phyloP scores from a whole-genome alignment of 164 flowering plant genomes.

The Tinospora cordifolia region DNA sequence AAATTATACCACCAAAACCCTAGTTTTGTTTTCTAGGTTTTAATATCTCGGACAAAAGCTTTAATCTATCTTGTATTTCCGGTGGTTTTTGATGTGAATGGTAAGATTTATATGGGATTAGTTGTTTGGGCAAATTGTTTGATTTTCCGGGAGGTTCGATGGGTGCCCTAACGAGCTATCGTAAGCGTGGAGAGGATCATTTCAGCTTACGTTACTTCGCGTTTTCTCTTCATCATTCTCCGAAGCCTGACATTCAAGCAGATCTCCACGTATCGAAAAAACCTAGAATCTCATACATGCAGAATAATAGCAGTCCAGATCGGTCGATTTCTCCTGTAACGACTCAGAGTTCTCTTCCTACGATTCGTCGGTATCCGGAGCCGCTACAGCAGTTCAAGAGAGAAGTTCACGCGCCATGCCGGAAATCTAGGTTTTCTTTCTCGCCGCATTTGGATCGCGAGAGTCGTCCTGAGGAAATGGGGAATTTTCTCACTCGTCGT shows the following conservation, averaged over 20 bases:
- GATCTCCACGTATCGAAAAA: constrained; percentile 18
- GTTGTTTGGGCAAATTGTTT: neutral
- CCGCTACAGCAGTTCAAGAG: constrained; percentile 20
- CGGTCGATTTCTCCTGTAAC: neutral
- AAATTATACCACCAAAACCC: neutral
- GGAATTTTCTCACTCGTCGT: constrained; percentile 19
- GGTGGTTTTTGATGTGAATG: neutral
- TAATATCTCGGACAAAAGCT: neutral
- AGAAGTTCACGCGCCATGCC: constrained; percentile 60
- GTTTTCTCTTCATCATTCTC: constrained; percentile 1
- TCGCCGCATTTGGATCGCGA: constrained; percentile 10
- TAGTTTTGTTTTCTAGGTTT: constrained; percentile 1
- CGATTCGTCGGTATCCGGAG: constrained; percentile 20
- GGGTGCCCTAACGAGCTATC: constrained; percentile 25
- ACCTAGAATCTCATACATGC: constrained; percentile 16
- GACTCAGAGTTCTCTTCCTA: constrained; percentile 2
- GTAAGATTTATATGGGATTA: constrained; percentile 8
- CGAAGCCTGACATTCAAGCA: neutral
- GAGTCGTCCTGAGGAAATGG: constrained; percentile 20
- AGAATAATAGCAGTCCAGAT: neutral
- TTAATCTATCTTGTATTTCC: neutral
- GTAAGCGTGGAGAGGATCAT: constrained; percentile 16
- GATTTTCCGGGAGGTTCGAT: constrained; percentile 3
- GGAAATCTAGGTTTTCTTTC: constrained; percentile 26
- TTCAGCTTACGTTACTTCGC: neutral